Evolutionary conservation across 345 rosid species (phyloP), one percentile per base, ranked within the genome.

Genomic region (Eucalyptus cladocalyx): DNA sequence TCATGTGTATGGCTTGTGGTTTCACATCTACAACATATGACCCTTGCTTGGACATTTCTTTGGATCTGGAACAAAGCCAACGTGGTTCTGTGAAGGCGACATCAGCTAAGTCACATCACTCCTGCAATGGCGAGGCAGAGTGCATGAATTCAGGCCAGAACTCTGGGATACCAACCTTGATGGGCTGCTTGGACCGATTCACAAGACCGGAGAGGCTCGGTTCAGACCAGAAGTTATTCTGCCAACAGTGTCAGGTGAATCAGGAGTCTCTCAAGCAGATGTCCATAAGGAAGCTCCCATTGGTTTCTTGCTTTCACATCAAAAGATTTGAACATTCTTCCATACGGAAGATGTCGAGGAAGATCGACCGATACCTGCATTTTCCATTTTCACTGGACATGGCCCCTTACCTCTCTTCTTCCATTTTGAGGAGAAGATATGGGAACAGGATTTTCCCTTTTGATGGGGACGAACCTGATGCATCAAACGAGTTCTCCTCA

Each of bases 1-100:
- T 97, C 87, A 94, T 94, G 86, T 97, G 99, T 87, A 92, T 93
- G 94, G 91, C 95, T 7, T 97, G 99, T 67, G 99, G 99, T 87
- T 95, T 93, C 90, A 97, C 97, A 24, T 97, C 99, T 34, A 97
- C 99, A 42, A 97, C 97, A 24, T 96, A 94, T 86, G 99, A 97
- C 87, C 99, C 99, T 40, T 97, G 98, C 86, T 90, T 97, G 88
- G 99, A 96, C 93, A 96, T 97, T 88, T 97, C 99, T 18, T 93
- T 97, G 90, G 94, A 96, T 91, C 88, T 97, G 93, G 98, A 96
- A 72, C 92, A 94, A 15, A 88, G 86, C 56, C 91, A 88, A 86
- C 89, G 89, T 88, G 89, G 93, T 80, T 56, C 91, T 5, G 90
- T 91, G 47, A 94, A 92, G 56, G 90, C 85, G 48, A 88, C 91